Percentiles rank a stretch among this genome's conserved stretches.
Evolutionary conservation across 208 protist genomes (phyloP).

Genomic region (Angomonas ambiguus): DNA sequence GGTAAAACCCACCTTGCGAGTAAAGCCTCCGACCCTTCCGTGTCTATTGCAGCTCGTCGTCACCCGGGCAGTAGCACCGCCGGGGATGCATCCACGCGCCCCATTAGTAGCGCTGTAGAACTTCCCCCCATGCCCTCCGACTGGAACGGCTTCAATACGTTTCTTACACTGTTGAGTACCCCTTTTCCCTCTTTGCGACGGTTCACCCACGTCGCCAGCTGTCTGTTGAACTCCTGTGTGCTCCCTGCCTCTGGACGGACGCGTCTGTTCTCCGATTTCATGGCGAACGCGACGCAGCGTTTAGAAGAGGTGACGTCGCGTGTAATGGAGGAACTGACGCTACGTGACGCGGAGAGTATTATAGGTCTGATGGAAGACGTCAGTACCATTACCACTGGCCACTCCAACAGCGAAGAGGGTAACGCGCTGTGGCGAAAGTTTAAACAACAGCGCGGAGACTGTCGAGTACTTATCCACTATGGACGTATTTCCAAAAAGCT

Average conservation of each 20-base stretch:
- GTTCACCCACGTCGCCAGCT: conserved; percentile 63
- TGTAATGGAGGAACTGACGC: conserved; percentile 52
- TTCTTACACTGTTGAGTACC: conserved; percentile 63
- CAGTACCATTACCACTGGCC: conserved; percentile 6
- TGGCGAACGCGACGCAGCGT: conserved; percentile 34
- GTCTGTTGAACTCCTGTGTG: conserved; percentile 49
- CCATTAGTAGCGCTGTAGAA: neutral
- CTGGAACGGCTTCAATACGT: conserved; percentile 72
- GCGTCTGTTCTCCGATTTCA: conserved; percentile 42
- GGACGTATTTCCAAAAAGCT: conserved; percentile 63
- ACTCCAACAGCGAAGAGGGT: conserved; percentile 5
- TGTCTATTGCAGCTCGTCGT: neutral
- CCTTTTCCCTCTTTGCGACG: conserved; percentile 63
- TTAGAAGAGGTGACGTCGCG: conserved; percentile 50
- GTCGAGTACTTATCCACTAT: conserved; percentile 61
- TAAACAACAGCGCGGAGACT: conserved; percentile 3
- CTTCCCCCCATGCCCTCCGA: conserved; percentile 37
- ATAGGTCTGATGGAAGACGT: conserved; percentile 43
- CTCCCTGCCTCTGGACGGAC: conserved; percentile 26
- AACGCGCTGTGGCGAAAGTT: neutral
- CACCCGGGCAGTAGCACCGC: neutral
- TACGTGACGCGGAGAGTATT: conserved; percentile 52
- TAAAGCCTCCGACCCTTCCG: conserved; percentile 1
- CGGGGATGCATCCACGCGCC: neutral
- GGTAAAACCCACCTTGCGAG: conserved; percentile 2